Base-by-base conservation (phyloP, 257 asterid species). In the Fraxinus quadrangulata region DNA sequence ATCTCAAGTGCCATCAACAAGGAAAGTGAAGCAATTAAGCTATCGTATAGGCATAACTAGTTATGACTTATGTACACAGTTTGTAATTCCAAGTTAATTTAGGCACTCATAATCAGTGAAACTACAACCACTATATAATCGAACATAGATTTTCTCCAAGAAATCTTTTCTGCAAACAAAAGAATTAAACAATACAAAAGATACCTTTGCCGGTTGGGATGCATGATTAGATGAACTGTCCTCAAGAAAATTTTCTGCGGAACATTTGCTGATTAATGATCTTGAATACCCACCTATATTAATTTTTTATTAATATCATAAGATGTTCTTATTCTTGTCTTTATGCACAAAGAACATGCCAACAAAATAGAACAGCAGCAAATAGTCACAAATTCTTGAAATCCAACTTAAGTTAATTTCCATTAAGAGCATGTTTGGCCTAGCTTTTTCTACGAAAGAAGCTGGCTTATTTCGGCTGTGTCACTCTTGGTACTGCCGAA, bases 161-260 rank as follows among this genome's bases (percentile, higher is more conserved):
- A 12, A 73, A 73, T 19, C 0, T 2, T 24, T 26, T 24, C 31
- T 10, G 59, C 31, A 28, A 30, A 71, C 24, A 70, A 59, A 77
- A 24, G 73, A 77, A 19, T 16, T 19, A 78, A 45, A 78, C 11
- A 59, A 75, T 31, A 77, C 17, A 14, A 33, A 71, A 10, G 40
- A 78, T 80, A 90, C 96, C 92, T 85, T 76, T 34, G 88, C 75
- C 19, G 84, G 67, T 75, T 74, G 85, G 1, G 81, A 26, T 72
- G 78, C 83, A 49, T 75, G 68, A 79, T 73, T 71, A 36, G 87
- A 74, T 75, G 89, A 84, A 63, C 67, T 23, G 14, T 83, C 87
- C 5, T 81, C 75, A 16, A 74, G 4, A 26, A 75, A 36, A 79
- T 83, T 77, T 79, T 82, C 90, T 3, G 84, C 76, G 33, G 75